Conservation (phyloP, 768 basidiomycete species). For the Tephrocybe sp. region DNA sequence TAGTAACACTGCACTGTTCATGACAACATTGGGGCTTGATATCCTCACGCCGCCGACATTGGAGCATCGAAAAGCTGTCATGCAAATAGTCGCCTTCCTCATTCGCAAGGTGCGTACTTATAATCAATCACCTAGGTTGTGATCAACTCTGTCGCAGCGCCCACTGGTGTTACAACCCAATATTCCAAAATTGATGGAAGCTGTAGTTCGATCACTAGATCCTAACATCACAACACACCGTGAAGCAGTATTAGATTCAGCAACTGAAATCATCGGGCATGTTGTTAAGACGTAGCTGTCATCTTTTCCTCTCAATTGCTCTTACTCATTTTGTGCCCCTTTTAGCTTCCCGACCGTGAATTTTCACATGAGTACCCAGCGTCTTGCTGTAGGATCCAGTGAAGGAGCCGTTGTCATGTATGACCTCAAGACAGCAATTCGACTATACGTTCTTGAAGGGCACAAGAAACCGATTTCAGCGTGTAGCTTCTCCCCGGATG, state of each 20-base stretch:
- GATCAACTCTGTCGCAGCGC: conserved; percentile 44
- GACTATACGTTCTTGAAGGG: conserved; percentile 92
- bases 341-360: conserved; percentile 89
- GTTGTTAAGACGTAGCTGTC: conserved; percentile 84
- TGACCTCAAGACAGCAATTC: conserved; percentile 93
- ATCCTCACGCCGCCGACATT: conserved; percentile 76
- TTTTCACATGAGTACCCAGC: conserved; percentile 85
- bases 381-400: conserved; percentile 88
- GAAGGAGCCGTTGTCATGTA: conserved; percentile 97
- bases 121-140: neutral
- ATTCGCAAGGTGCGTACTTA: conserved; percentile 75
- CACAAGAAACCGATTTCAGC: conserved; percentile 82
- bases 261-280: conserved; percentile 91
- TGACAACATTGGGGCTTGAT: conserved; percentile 90
- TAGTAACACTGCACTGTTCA: conserved; percentile 84
- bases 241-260: conserved; percentile 87
- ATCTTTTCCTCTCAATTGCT: neutral
- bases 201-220: conserved; percentile 95
- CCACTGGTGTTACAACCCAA: conserved; percentile 84
- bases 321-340: neutral
- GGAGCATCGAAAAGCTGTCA: conserved; percentile 80
- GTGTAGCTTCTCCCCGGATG: conserved; percentile 92
- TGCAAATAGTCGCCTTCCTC: conserved; percentile 92
- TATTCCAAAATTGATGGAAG: conserved; percentile 85
- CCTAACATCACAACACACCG: conserved; percentile 76